Evolutionary conservation across 495 filamentous ascomycete species (phyloP).

Genomic region (Recurvomyces mirabilis): DNA sequence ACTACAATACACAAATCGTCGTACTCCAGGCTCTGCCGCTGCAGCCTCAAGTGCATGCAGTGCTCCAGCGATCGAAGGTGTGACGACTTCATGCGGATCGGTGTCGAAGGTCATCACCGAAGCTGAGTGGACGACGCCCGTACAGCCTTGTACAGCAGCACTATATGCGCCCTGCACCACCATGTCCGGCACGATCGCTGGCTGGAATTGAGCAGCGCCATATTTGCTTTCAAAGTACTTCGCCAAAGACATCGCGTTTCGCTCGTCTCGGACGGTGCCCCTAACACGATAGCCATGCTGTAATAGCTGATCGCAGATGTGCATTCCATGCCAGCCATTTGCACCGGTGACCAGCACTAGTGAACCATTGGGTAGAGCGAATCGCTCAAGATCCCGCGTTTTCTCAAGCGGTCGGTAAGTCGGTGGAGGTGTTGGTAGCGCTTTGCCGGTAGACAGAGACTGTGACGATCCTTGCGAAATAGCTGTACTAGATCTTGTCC

Average conservation of each 20-base stretch:
- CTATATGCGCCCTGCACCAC: constrained; percentile 31
- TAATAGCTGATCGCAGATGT: constrained; percentile 41
- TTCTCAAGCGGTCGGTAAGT: background rate
- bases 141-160: constrained; percentile 25
- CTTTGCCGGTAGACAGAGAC: no score
- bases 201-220: constrained; percentile 32
- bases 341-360: constrained; percentile 40
- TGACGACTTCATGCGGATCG: constrained; percentile 13
- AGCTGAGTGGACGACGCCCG: constrained; percentile 15
- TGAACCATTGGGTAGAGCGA: constrained; percentile 10
- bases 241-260: constrained; percentile 35
- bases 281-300: constrained; percentile 40
- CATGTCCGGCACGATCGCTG: constrained; percentile 34
- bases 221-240: constrained; percentile 33
- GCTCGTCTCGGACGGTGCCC: constrained; percentile 37
- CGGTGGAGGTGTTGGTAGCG: constrained; percentile 2
- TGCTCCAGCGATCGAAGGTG: constrained; percentile 29
- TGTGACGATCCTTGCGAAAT: no score
- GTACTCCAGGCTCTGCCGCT: constrained; percentile 32
- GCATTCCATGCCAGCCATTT: constrained; percentile 45
- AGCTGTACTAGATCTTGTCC: background rate
- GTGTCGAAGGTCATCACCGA: constrained; percentile 10
- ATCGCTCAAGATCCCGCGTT: background rate
- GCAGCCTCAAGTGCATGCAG: constrained; percentile 37
- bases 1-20: constrained; percentile 37